A percentile compares a stretch with the other conserved stretches of the same genome.
phyloP scores from a whole-genome alignment of 495 filamentous ascomycete genomes.

The Penicillium maclennaniae region DNA sequence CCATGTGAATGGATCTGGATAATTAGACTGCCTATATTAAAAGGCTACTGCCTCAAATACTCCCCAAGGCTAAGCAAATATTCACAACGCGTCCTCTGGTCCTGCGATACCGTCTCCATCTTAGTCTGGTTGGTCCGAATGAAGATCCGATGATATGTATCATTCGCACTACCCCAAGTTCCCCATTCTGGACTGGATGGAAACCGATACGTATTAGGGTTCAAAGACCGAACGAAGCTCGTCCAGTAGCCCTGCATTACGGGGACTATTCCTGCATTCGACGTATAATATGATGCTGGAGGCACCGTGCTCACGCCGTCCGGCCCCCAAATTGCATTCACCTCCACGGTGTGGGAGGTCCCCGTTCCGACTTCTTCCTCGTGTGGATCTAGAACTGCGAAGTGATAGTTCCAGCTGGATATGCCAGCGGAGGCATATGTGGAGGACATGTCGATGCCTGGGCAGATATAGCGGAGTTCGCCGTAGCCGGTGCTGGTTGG shows the following conservation, averaged over 20 bases:
- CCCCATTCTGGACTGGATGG: slow-evolving; percentile 47
- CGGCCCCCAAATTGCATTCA: slow-evolving; percentile 58
- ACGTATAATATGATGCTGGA: slow-evolving; percentile 52
- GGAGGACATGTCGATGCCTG: slow-evolving; percentile 53
- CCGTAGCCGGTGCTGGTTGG: slow-evolving; percentile 63
- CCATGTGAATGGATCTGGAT: no score
- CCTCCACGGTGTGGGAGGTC: slow-evolving; percentile 59
- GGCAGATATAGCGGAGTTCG: slow-evolving; percentile 72
- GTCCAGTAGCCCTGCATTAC: slow-evolving; percentile 66
- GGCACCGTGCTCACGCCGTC: slow-evolving; percentile 34
- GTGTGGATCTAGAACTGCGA: slow-evolving; percentile 54
- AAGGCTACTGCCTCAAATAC: slow-evolving; percentile 43
- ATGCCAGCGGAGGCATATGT: slow-evolving; percentile 36
- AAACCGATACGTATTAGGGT: slow-evolving; percentile 56
- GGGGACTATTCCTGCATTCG: slow-evolving; percentile 49
- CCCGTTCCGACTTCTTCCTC: slow-evolving; percentile 51
- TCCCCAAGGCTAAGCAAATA: slow-evolving; percentile 53
- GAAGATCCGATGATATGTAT: slow-evolving; percentile 43
- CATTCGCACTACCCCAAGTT: slow-evolving; percentile 31
- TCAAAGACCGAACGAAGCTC: slow-evolving; percentile 59
- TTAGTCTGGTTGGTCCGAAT: slow-evolving; percentile 53
- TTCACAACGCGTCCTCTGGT: slow-evolving; percentile 46
- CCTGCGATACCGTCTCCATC: slow-evolving; percentile 53
- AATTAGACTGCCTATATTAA: not conserved
- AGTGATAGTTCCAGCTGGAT: slow-evolving; percentile 60